Percentiles rank a stretch among this genome's conserved stretches.
Evolutionary conservation across 2,329 filamentous ascomycete species (phyloP).

Genomic region (Pseudogymnoascus sp.): DNA sequence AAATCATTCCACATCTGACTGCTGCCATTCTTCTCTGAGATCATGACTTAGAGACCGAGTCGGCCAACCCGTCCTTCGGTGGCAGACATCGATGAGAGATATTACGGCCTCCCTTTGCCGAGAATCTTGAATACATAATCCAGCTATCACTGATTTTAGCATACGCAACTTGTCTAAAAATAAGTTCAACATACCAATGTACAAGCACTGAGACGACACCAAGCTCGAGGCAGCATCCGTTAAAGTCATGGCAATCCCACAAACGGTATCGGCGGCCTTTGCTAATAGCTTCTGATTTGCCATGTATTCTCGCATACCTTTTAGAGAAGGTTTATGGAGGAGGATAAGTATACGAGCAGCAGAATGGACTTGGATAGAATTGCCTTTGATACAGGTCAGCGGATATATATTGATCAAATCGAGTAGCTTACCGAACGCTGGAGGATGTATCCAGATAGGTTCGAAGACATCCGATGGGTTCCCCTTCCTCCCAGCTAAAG

Average conservation of each 20-base stretch:
- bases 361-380: conserved; percentile 41
- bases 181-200: conserved; percentile 21
- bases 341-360: conserved; percentile 45
- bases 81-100: conserved; percentile 31
- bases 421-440: conserved; percentile 30
- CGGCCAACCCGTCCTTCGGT: conserved; percentile 34
- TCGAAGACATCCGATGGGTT: conserved; percentile 29
- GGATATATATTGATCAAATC: conserved; percentile 21
- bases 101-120: conserved; percentile 30
- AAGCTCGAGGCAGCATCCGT: conserved; percentile 34
- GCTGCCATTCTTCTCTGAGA: conserved; percentile 25
- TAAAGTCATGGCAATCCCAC: conserved; percentile 39
- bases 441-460: conserved; percentile 43
- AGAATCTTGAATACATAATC: conserved; percentile 33
- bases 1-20: conserved; percentile 5
- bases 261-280: conserved; percentile 40
- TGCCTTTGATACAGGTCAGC: not conserved
- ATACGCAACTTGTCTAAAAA: not conserved
- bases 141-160: conserved; percentile 24
- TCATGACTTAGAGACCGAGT: conserved; percentile 26
- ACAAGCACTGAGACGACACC: conserved; percentile 37
- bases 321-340: conserved; percentile 41
- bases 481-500: conserved; percentile 29
- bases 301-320: conserved; percentile 40
- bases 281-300: conserved; percentile 35